phyloP scores from a whole-genome alignment of 305 asterid genomes.

The Andrographis paniculata region DNA sequence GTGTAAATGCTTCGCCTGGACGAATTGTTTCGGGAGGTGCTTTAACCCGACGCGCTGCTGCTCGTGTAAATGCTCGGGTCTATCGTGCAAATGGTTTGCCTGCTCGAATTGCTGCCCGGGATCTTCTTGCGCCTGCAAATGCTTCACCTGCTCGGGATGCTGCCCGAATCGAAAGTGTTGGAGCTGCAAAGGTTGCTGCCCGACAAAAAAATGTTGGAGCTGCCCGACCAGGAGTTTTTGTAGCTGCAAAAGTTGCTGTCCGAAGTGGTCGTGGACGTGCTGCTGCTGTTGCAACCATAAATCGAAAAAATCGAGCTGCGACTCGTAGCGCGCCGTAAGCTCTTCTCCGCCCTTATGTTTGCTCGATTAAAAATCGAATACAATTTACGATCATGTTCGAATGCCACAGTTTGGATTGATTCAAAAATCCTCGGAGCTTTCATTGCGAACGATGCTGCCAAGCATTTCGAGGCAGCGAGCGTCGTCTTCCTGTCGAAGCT shows the following conservation, averaged over 20 bases:
- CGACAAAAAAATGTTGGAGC: slow-evolving; percentile 2
- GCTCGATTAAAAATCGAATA: no score
- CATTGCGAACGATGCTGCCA: no score
- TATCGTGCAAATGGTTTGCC: slow-evolving; percentile 18
- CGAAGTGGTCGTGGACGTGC: slow-evolving; percentile 22
- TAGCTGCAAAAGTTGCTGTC: slow-evolving; percentile 21
- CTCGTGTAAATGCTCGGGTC: slow-evolving; percentile 17
- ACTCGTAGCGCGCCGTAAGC: slow-evolving; percentile 24
- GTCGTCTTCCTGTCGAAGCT: no score
- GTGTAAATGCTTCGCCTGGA: slow-evolving; percentile 12
- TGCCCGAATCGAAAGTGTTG: slow-evolving; percentile 17
- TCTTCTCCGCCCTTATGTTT: slow-evolving; percentile 9
- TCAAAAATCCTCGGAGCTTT: no score
- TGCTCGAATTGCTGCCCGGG: slow-evolving; percentile 21
- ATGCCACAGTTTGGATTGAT: no score
- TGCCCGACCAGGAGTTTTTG: slow-evolving; percentile 22
- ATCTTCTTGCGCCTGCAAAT: not conserved
- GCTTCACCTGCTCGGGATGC: not conserved
- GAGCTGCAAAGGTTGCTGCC: slow-evolving; percentile 1
- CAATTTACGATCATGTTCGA: no score
- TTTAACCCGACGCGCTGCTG: no score
- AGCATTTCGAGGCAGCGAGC: no score
- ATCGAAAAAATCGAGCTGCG: slow-evolving; percentile 16
- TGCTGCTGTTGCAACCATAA: slow-evolving; percentile 23
- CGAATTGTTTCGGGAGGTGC: slow-evolving; percentile 22